Percentiles rank a stretch among this genome's conserved stretches.
These are phyloP conservation scores for Xylariaceae sp. DNA, from an alignment of 2,329 filamentous ascomycete genomes.

Conservation along the genomic window DNA sequence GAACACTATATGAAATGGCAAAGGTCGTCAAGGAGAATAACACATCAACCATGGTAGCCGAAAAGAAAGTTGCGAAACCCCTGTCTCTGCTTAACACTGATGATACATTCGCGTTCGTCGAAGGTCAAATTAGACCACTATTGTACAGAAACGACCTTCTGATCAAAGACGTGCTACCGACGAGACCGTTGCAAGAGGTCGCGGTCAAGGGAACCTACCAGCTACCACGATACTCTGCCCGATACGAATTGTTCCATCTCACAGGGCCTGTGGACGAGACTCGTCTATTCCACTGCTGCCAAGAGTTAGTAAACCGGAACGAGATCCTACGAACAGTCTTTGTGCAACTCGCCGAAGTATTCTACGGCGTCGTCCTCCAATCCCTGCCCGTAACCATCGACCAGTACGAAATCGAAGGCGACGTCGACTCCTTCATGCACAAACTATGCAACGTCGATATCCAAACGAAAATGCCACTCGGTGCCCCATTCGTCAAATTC, in stretches of 20 bases:
- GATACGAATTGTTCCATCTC: slow-evolving; percentile 63
- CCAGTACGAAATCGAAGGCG: slow-evolving; percentile 48
- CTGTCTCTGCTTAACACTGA: slow-evolving; percentile 46
- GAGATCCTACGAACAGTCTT: slow-evolving; percentile 66
- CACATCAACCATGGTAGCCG: slow-evolving; percentile 10
- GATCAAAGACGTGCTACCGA: slow-evolving; percentile 54
- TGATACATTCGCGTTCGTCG: slow-evolving; percentile 41
- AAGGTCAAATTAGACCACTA: slow-evolving; percentile 45
- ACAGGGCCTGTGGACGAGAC: slow-evolving; percentile 45
- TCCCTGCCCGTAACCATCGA: slow-evolving; percentile 48
- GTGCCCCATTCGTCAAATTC: slow-evolving; percentile 59
- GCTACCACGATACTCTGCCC: slow-evolving; percentile 56
- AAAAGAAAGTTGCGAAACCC: slow-evolving; percentile 34
- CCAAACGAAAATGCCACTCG: slow-evolving; percentile 51
- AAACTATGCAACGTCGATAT: slow-evolving; percentile 54
- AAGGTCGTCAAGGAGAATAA: slow-evolving; percentile 40
- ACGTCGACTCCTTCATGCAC: slow-evolving; percentile 48
- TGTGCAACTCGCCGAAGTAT: slow-evolving; percentile 46
- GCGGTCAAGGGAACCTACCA: slow-evolving; percentile 56
- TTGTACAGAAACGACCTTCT: slow-evolving; percentile 49
- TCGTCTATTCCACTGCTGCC: slow-evolving; percentile 47
- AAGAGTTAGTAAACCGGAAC: slow-evolving; percentile 54
- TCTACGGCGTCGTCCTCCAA: slow-evolving; percentile 56
- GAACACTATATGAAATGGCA: slow-evolving; percentile 50
- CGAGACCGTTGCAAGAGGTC: slow-evolving; percentile 55